These are phyloP conservation scores for Leccinum obscurum DNA, from an alignment of 768 basidiomycete genomes.

Conservation along the genomic window DNA sequence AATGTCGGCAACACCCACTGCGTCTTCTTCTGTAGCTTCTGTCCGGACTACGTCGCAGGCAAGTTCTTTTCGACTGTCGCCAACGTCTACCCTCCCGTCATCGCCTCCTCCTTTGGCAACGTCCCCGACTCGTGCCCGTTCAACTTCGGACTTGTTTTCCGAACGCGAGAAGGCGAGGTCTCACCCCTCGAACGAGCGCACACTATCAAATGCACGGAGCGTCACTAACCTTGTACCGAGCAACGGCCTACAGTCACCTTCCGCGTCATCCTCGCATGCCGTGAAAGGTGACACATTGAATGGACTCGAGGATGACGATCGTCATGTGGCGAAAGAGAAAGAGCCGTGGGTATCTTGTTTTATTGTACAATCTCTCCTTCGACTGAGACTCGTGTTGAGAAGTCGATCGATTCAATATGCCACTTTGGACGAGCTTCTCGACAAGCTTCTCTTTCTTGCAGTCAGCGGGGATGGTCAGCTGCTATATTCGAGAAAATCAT, in stretches of 20 bases:
- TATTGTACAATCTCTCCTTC: background rate
- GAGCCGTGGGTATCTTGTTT: slow-evolving; percentile 46
- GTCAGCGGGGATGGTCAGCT: slow-evolving; percentile 79
- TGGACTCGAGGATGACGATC: slow-evolving; percentile 28
- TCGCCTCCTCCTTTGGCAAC: slow-evolving; percentile 40
- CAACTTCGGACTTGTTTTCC: slow-evolving; percentile 53
- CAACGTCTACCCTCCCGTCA: slow-evolving; percentile 37
- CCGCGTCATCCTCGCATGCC: slow-evolving; percentile 13
- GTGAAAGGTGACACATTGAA: slow-evolving; percentile 15
- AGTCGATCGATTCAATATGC: slow-evolving; percentile 69
- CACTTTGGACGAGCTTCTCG: slow-evolving; percentile 74
- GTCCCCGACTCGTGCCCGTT: slow-evolving; percentile 55
- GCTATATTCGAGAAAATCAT: slow-evolving; percentile 3
- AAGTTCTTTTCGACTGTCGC: slow-evolving; percentile 31
- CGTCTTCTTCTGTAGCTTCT: slow-evolving; percentile 41
- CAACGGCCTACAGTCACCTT: slow-evolving; percentile 22
- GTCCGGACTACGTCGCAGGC: slow-evolving; percentile 33
- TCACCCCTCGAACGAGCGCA: slow-evolving; percentile 26
- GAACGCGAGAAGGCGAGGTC: slow-evolving; percentile 41
- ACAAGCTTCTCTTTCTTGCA: slow-evolving; percentile 79
- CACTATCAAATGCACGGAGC: slow-evolving; percentile 33
- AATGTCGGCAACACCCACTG: slow-evolving; percentile 52
- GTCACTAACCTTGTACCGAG: slow-evolving; percentile 25
- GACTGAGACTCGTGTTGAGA: slow-evolving; percentile 15
- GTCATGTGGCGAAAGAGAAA: slow-evolving; percentile 39